Percentiles rank a stretch among this genome's conserved stretches.
Conservation (phyloP, 2,329 filamentous ascomycete species). For the Alternaria arbusti region DNA sequence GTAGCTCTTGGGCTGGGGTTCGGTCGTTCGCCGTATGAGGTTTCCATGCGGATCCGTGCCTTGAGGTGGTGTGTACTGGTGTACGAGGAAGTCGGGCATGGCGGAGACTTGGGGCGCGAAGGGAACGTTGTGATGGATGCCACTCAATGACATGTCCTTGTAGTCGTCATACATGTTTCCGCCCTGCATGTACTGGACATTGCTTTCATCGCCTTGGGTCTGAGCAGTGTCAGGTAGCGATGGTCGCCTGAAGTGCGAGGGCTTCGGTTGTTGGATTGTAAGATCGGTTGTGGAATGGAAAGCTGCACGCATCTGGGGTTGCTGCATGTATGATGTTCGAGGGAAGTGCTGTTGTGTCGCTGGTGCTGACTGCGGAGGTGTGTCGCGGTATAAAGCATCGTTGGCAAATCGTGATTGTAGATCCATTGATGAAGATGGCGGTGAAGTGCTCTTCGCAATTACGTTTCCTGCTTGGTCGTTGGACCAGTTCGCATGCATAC, state of each 20-base stretch:
- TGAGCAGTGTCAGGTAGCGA: slow-evolving; percentile 44
- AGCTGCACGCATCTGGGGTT: slow-evolving; percentile 39
- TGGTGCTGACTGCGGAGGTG: slow-evolving; percentile 59
- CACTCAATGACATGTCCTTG: slow-evolving; percentile 35
- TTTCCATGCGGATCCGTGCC: slow-evolving; percentile 43
- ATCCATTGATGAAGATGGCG: slow-evolving; percentile 54
- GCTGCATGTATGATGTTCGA: slow-evolving; percentile 44
- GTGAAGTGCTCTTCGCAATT: slow-evolving; percentile 49
- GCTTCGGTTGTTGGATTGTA: slow-evolving; percentile 44
- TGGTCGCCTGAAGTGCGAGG: slow-evolving; percentile 44
- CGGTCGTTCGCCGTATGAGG: slow-evolving; percentile 34
- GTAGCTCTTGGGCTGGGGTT: slow-evolving; percentile 53
- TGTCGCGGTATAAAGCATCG: slow-evolving; percentile 51
- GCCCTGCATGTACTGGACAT: slow-evolving; percentile 31
- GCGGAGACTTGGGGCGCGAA: slow-evolving; percentile 39
- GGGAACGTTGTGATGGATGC: slow-evolving; percentile 43
- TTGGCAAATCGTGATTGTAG: slow-evolving; percentile 38
- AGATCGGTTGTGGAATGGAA: slow-evolving; percentile 45
- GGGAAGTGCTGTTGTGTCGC: slow-evolving; percentile 57
- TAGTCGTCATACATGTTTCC: slow-evolving; percentile 38
- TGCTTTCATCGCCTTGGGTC: slow-evolving; percentile 27
- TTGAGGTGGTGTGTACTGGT: slow-evolving; percentile 56
- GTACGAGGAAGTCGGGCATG: slow-evolving; percentile 52
- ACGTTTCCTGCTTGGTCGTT: slow-evolving; percentile 43
- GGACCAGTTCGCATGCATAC: slow-evolving; percentile 44